These are phyloP conservation scores for Pisolithus microcarpus DNA, from an alignment of 768 basidiomycete genomes.

Conservation along the genomic window DNA sequence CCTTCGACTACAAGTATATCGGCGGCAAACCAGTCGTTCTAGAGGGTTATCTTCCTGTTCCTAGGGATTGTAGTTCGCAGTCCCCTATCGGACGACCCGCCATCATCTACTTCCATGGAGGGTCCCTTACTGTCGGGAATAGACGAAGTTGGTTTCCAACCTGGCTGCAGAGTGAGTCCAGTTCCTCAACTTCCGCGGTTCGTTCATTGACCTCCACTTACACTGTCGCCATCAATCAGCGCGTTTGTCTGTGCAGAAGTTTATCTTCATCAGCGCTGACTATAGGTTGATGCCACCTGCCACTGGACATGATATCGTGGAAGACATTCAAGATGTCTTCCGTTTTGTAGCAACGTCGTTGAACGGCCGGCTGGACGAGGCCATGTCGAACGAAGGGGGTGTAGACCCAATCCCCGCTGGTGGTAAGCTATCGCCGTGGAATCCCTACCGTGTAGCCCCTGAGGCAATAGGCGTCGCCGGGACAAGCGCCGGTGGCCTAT, in stretches of 20 bases:
- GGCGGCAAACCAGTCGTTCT: slow-evolving; percentile 20
- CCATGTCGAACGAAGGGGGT: background rate
- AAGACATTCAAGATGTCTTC: slow-evolving; percentile 54
- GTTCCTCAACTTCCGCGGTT: background rate
- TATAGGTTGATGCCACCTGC: slow-evolving; percentile 48
- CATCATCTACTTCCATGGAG: slow-evolving; percentile 41
- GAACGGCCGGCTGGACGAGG: slow-evolving; percentile 8
- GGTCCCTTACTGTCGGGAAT: slow-evolving; percentile 56
- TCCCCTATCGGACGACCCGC: slow-evolving; percentile 13
- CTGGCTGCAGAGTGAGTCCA: slow-evolving; percentile 51
- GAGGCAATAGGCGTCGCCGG: slow-evolving; percentile 46
- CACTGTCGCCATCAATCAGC: slow-evolving; percentile 26
- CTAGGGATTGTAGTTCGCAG: background rate
- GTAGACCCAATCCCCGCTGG: background rate
- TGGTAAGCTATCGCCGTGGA: background rate
- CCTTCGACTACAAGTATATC: slow-evolving; percentile 30
- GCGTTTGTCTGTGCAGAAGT: slow-evolving; percentile 40
- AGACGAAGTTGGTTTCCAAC: slow-evolving; percentile 54
- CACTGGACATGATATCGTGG: slow-evolving; percentile 49
- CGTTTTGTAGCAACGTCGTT: slow-evolving; percentile 32
- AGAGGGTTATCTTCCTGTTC: slow-evolving; percentile 28
- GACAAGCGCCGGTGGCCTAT: slow-evolving; percentile 55
- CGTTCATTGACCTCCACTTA: background rate
- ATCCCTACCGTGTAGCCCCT: slow-evolving; percentile 33
- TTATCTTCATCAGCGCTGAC: slow-evolving; percentile 55